phyloP scores from a whole-genome alignment of 106 monocot species.

The Chionographis japonica region DNA sequence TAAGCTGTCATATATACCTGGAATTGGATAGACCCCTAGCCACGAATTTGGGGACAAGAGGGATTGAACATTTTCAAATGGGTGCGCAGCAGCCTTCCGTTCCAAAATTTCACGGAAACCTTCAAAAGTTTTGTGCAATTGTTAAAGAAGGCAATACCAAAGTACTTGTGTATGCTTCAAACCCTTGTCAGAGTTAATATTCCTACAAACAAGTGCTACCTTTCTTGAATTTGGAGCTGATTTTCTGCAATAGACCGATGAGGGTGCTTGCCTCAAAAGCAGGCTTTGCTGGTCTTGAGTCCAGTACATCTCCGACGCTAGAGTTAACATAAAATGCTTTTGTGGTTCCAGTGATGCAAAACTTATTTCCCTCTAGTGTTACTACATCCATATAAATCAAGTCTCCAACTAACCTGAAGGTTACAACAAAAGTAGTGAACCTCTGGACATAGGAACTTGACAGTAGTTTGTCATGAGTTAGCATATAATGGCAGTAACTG shows the following conservation, averaged over 20 bases:
- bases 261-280: constrained; percentile 70
- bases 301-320: constrained; percentile 53
- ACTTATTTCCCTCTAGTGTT: constrained; percentile 83
- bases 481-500: background rate
- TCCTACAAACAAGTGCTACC: constrained; percentile 35
- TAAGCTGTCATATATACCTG: constrained; percentile 40
- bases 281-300: constrained; percentile 66
- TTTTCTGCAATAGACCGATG: constrained; percentile 82
- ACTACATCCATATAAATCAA: constrained; percentile 88
- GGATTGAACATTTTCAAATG: constrained; percentile 93
- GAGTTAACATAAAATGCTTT: constrained; percentile 89
- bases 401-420: constrained; percentile 76
- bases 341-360: constrained; percentile 89
- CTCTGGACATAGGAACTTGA: no score
- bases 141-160: constrained; percentile 5
- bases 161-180: background rate
- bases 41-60: constrained; percentile 82
- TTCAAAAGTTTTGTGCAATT: constrained; percentile 23
- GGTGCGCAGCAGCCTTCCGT: constrained; percentile 71
- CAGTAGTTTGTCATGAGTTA: no score
- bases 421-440: background rate
- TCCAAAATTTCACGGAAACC: constrained; percentile 96
- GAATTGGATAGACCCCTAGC: constrained; percentile 68
- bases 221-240: constrained; percentile 93
- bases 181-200: background rate